Conservation (phyloP, 1,139 yeast genomes). For the Protomyces gravidus region DNA sequence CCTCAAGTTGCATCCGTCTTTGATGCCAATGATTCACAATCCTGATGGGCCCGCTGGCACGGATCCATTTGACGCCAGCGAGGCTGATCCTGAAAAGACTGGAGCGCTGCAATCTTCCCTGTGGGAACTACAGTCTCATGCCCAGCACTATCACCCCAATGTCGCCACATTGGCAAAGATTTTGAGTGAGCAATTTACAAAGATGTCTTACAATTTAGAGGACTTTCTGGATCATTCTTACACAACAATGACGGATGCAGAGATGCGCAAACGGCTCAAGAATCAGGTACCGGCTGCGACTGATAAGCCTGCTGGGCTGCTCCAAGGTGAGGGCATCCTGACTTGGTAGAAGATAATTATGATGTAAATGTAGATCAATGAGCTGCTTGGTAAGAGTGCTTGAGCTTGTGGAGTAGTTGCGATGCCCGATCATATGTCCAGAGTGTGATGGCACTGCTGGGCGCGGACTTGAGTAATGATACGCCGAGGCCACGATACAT, state of each 20-base stretch:
- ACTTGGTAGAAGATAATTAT: neutral
- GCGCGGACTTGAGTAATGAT: conserved; percentile 67
- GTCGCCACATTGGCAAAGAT: conserved; percentile 88
- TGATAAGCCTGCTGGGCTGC: conserved; percentile 39
- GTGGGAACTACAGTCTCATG: conserved; percentile 83
- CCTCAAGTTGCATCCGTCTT: conserved; percentile 83
- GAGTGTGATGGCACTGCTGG: conserved; percentile 56
- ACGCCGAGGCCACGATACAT: conserved; percentile 66
- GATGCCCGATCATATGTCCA: conserved; percentile 54
- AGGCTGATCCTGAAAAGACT: conserved; percentile 70
- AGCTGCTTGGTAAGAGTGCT: neutral
- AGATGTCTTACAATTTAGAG: conserved; percentile 80
- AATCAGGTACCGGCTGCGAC: conserved; percentile 74
- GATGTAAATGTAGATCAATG: neutral
- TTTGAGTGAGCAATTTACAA: conserved; percentile 82
- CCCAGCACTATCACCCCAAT: conserved; percentile 92
- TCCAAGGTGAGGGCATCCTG: neutral
- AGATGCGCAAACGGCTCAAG: conserved; percentile 63
- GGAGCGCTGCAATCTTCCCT: conserved; percentile 77
- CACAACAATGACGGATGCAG: conserved; percentile 67
- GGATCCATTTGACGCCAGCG: conserved; percentile 67
- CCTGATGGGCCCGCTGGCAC: conserved; percentile 36
- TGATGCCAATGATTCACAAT: conserved; percentile 82
- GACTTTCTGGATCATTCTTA: conserved; percentile 94
- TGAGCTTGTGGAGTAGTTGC: neutral